These are phyloP conservation scores for Phaffia australis DNA, from an alignment of 768 basidiomycete species.

Conservation along the genomic window DNA sequence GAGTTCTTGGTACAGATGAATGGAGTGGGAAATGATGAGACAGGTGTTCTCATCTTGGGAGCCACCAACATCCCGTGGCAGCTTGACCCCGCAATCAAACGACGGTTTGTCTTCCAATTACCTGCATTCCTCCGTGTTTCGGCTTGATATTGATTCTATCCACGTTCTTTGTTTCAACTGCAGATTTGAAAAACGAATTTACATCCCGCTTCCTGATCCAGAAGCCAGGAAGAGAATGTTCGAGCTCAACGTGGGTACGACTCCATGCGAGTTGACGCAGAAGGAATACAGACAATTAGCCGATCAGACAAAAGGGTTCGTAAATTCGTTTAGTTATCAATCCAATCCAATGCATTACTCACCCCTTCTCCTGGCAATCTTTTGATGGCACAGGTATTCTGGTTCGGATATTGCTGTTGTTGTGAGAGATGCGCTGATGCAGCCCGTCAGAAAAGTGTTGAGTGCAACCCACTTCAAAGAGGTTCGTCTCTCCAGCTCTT, in stretches of 20 bases:
- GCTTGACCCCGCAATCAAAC: constrained; percentile 91
- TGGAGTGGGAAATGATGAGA: constrained; percentile 94
- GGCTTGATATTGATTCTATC: neutral
- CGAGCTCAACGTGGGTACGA: constrained; percentile 85
- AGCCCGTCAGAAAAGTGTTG: constrained; percentile 91
- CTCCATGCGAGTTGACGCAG: constrained; percentile 68
- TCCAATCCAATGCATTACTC: neutral
- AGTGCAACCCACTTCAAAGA: constrained; percentile 88
- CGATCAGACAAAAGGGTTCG: constrained; percentile 69
- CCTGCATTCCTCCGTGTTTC: neutral
- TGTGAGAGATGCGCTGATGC: constrained; percentile 95
- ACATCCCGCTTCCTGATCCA: constrained; percentile 88
- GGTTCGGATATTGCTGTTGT: constrained; percentile 91
- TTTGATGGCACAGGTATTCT: constrained; percentile 52
- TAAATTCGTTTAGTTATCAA: neutral
- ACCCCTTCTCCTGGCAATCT: neutral
- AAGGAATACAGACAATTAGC: constrained; percentile 75
- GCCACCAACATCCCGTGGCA: constrained; percentile 99
- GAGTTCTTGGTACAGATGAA: constrained; percentile 86
- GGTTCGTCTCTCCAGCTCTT: constrained; percentile 29
- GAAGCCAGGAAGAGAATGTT: constrained; percentile 93
- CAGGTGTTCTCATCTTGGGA: constrained; percentile 87
- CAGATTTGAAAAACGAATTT: constrained; percentile 95
- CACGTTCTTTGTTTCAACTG: neutral
- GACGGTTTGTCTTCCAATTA: constrained; percentile 49